Evolutionary conservation across 2,329 filamentous ascomycete species (phyloP), one percentile per base, ranked within the genome.

Genomic region (Dactylonectria estremocensis): DNA sequence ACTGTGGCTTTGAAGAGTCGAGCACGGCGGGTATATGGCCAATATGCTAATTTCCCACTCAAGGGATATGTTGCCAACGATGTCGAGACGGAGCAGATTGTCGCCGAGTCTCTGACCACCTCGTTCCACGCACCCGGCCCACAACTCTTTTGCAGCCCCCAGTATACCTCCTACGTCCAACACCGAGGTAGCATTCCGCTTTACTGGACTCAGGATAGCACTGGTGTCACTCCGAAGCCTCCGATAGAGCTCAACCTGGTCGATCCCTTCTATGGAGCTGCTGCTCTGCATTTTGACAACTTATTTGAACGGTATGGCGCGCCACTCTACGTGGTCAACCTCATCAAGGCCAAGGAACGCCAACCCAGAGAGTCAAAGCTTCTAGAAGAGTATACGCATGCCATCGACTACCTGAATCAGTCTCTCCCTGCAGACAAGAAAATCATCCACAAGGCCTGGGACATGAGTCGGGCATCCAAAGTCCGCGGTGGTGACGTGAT

Each of bases 81-180:
- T 80, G 96, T 99, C 24, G 97, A 99, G 82, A 98, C 96, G 1
- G 96, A 99, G 81, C 96, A 99, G 79, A 98, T 99, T 67, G 95
- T 99, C 5, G 96, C 95, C 0, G 96, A 99, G 78, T 94, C 95
- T 74, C 85, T 95, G 57, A 98, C 95, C 0, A 99, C 96, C 1
- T 98, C 96, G 0, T 98, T 99, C 74, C 96, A 99, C 82, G 92
- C 93, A 3, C 94, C 96, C 5, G 95, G 95, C 0, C 93, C 93
- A 3, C 90, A 90, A 55, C 87, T 97, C 11, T 98, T 94, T 78
- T 91, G 94, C 5, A 98, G 93, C 76, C 94, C 95, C 1, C 92
- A 94, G 31, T 98, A 95, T 79, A 98, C 96, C 4, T 98, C 96
- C 0, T 98, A 97, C 80, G 92, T 99, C 1, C 96, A 99, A 78